Conservation (phyloP, 2,329 filamentous ascomycete species). For the Xylaria multiplex region DNA sequence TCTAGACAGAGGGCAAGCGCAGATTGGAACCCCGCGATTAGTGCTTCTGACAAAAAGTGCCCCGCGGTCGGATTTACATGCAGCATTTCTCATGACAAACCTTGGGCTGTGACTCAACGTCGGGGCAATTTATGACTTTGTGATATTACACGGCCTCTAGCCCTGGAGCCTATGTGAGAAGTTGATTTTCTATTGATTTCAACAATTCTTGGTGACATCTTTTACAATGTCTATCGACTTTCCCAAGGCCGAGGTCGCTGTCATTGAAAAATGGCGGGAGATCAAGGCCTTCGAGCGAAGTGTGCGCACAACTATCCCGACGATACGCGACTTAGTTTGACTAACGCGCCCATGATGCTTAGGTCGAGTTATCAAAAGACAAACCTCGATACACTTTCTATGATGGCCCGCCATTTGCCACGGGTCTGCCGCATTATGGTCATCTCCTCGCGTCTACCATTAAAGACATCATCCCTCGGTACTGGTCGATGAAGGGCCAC, state of each 20-base stretch:
- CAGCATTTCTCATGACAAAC: slow-evolving; percentile 22
- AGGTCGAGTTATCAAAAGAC: slow-evolving; percentile 82
- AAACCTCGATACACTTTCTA: slow-evolving; percentile 93
- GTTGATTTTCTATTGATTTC: slow-evolving; percentile 7
- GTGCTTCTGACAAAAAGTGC: slow-evolving; percentile 34
- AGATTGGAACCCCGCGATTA: slow-evolving; percentile 35
- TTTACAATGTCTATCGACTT: slow-evolving; percentile 86
- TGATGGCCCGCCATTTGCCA: slow-evolving; percentile 84
- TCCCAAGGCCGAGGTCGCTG: slow-evolving; percentile 86
- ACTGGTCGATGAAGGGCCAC: slow-evolving; percentile 97
- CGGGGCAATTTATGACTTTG: slow-evolving; percentile 15
- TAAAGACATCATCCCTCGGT: slow-evolving; percentile 95
- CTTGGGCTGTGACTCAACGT: slow-evolving; percentile 33
- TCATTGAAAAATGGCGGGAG: slow-evolving; percentile 88
- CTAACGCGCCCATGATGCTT: slow-evolving; percentile 21
- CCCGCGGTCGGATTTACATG: slow-evolving; percentile 35
- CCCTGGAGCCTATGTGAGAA: slow-evolving; percentile 2
- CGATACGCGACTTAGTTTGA: slow-evolving; percentile 28
- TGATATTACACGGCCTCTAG: slow-evolving; percentile 9
- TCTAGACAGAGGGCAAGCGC: slow-evolving; percentile 1
- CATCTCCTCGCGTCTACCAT: slow-evolving; percentile 92
- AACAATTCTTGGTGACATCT: slow-evolving; percentile 7
- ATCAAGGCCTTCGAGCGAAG: slow-evolving; percentile 86
- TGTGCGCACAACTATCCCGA: slow-evolving; percentile 33
- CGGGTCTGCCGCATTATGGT: slow-evolving; percentile 72